Evolutionary conservation across 192 early-diverging fungal genomes (phyloP), one percentile per base, ranked within the genome.

Genomic region (Coemansia asiatica): DNA sequence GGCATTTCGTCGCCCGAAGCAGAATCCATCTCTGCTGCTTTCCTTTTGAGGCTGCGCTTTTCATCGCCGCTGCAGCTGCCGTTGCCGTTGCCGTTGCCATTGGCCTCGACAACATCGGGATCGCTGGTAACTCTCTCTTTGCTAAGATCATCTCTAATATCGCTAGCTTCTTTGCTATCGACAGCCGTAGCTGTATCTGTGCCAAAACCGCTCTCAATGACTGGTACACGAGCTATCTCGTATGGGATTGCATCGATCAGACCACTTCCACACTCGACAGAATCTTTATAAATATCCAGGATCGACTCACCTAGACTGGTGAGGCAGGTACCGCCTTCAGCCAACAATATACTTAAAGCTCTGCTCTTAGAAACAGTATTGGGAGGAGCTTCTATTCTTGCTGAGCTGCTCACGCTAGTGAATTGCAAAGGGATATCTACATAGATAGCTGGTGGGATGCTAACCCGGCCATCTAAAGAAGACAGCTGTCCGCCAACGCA

Each of bases 1-100:
- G 79, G 79, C 56, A 72, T 66, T 33, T 81, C 79, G 36, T 81
- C 79, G 16, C 70, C 73, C n/a, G 79, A 81, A 15, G 38, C 54
- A 31, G 78, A 69, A 46, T 71, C 66, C 4, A 47, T 10, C 13
- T 60, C 59, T 0, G 35, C 26, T 8, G 59, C 59, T 9, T 38
- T 12, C 13, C 59, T 18, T 36, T 60, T 60, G 12, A 21, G 9
- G 13, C 31, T 65, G 16, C 69, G 72, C 63, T 71, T 71, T 23
- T 40, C 33, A 22, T 49, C 47, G 6, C 61, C 27, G 21, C 27
- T 62, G 13, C 47, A 13, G 2, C 21, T 29, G 35, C 38, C 19
- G 56, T 26, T 60, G 23, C 56, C 66, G 8, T 23, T 56, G 18
- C 13, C 50, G 13, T 15, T 23, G 0, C 25, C 15, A 28, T 28